A percentile compares a stretch with the other conserved stretches of the same genome.
Conservation (phyloP, 2,329 filamentous ascomycete genomes). For the Colletotrichum liriopes region DNA sequence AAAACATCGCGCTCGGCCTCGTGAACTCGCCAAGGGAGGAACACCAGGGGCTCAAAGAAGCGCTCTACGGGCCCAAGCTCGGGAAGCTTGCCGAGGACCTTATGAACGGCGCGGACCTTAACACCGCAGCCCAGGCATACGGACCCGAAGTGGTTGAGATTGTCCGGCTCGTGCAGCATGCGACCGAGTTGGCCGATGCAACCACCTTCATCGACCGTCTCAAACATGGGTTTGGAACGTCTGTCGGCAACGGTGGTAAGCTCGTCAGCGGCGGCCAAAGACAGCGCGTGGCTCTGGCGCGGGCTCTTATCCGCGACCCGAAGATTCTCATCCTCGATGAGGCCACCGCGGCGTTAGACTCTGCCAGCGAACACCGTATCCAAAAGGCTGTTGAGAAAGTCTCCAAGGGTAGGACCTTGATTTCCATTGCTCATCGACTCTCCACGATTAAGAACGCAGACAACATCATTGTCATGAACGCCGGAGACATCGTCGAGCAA, state of each 20-base stretch:
- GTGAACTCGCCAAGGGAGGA: slow-evolving; percentile 59
- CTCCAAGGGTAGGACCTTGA: slow-evolving; percentile 68
- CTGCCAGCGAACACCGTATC: slow-evolving; percentile 61
- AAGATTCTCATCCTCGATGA: slow-evolving; percentile 78
- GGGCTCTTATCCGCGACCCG: slow-evolving; percentile 73
- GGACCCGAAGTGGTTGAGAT: slow-evolving; percentile 65
- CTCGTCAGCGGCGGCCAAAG: slow-evolving; percentile 74
- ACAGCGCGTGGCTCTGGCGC: slow-evolving; percentile 74
- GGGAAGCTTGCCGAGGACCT: slow-evolving; percentile 67
- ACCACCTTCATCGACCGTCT: slow-evolving; percentile 68
- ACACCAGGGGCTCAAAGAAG: slow-evolving; percentile 58
- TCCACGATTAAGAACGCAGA: slow-evolving; percentile 75
- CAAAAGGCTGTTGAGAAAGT: slow-evolving; percentile 64
- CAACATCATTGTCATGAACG: slow-evolving; percentile 75
- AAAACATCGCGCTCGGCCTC: slow-evolving; percentile 67
- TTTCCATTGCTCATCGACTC: slow-evolving; percentile 76
- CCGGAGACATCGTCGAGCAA: slow-evolving; percentile 73
- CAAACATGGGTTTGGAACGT: slow-evolving; percentile 68
- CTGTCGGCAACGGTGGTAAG: slow-evolving; percentile 68
- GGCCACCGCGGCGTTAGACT: slow-evolving; percentile 71
- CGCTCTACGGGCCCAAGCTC: slow-evolving; percentile 66
- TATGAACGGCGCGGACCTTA: slow-evolving; percentile 65
- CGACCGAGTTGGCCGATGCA: slow-evolving; percentile 73
- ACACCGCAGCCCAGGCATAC: slow-evolving; percentile 58
- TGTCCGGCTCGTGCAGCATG: slow-evolving; percentile 64